Conservation (phyloP, 1,284 basidiomycete species). For the Rhodofomes roseus region DNA sequence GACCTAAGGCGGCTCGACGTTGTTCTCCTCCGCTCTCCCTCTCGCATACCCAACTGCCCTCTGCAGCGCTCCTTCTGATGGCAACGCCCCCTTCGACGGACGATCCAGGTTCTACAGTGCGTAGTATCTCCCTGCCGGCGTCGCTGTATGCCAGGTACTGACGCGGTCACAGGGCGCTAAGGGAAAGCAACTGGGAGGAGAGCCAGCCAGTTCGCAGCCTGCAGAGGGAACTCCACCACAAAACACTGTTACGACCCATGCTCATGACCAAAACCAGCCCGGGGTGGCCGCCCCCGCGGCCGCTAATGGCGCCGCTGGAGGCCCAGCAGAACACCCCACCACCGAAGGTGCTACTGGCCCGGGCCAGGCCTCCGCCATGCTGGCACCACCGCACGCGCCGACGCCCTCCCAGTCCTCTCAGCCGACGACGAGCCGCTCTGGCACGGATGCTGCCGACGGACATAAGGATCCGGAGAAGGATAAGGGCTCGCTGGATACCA, state of each 20-base stretch:
- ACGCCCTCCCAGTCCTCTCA: constrained; percentile 4
- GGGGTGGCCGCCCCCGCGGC: constrained; percentile 7
- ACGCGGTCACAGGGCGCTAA: constrained; percentile 21
- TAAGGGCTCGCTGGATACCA: constrained; percentile 40
- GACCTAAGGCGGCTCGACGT: constrained; percentile 20
- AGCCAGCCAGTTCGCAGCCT: constrained; percentile 25
- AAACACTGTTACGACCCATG: constrained; percentile 17
- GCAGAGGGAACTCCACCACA: constrained; percentile 19
- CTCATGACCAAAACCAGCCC: constrained; percentile 6
- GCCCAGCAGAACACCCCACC: constrained; percentile 12
- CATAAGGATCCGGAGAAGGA: constrained; percentile 34
- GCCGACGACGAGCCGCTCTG: constrained; percentile 18
- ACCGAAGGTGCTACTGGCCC: constrained; percentile 17
- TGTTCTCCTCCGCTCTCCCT: constrained; percentile 24
- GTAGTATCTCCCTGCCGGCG: neutral
- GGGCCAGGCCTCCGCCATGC: constrained; percentile 24
- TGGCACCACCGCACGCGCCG: constrained; percentile 9
- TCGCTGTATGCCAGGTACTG: neutral
- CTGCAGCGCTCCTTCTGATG: constrained; percentile 29
- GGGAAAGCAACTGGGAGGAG: constrained; percentile 26
- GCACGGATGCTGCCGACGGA: constrained; percentile 19
- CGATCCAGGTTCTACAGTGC: constrained; percentile 18
- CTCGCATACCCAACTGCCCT: constrained; percentile 25
- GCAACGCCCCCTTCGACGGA: constrained; percentile 22
- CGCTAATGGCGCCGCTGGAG: constrained; percentile 20